Evolutionary conservation across 306 rosid genomes (phyloP).

Genomic region (Vigna reflexopilosa): DNA sequence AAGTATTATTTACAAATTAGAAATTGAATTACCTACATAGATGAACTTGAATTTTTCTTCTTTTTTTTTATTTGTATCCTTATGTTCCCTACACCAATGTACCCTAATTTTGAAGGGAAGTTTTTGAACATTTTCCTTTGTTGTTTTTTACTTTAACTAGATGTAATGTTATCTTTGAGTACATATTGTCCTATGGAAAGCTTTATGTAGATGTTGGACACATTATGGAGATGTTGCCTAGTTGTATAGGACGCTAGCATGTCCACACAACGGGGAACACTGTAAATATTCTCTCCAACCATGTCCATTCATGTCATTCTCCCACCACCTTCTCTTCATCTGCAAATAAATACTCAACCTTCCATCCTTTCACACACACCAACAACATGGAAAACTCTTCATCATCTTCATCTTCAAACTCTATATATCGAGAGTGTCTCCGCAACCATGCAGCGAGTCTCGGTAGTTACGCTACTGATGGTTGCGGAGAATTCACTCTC

Average conservation of each 20-base stretch:
- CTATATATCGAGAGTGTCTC: constrained; percentile 71
- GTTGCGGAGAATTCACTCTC: constrained; percentile 85
- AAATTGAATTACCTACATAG: no score
- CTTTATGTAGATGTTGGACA: background rate
- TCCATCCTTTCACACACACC: background rate
- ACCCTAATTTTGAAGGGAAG: background rate
- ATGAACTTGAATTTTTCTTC: no score
- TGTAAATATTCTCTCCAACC: constrained; percentile 42
- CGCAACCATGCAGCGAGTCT: constrained; percentile 95
- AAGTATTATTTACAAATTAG: no score
- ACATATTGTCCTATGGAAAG: background rate
- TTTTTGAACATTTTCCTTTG: background rate
- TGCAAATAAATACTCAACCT: background rate
- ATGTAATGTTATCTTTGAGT: background rate
- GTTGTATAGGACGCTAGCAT: constrained; percentile 58
- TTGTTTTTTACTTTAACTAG: background rate
- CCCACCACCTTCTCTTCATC: background rate
- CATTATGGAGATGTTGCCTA: constrained; percentile 23
- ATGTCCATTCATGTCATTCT: constrained; percentile 50
- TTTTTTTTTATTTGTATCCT: no score
- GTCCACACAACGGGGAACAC: constrained; percentile 56
- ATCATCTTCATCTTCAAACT: constrained; percentile 43
- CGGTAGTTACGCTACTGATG: constrained; percentile 94
- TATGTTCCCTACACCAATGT: background rate
- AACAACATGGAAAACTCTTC: constrained; percentile 42